Evolutionary conservation across 441 rosid species (phyloP).

Genomic region (Adansonia gregorii): DNA sequence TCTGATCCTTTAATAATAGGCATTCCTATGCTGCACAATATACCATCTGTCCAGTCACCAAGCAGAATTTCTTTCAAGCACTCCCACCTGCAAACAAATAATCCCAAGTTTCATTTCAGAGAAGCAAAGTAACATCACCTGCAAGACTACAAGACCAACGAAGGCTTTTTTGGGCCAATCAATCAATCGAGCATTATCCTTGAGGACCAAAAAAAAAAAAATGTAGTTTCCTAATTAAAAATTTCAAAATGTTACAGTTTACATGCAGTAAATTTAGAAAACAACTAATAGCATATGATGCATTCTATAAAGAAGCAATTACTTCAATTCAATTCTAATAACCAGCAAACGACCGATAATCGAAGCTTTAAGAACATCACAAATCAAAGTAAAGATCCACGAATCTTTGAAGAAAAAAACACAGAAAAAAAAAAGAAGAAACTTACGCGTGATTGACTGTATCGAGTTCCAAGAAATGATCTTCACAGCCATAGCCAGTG

Average conservation of each 20-base stretch:
- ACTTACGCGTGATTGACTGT: conserved; percentile 76
- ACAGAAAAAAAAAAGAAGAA: neutral
- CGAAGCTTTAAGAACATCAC: neutral
- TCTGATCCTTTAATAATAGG: conserved; percentile 86
- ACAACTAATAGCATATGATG: neutral
- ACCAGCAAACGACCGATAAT: neutral
- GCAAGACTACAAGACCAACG: neutral
- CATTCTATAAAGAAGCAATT: neutral
- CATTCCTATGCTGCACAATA: conserved; percentile 95
- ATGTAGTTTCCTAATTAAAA: neutral
- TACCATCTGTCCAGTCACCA: conserved; percentile 84
- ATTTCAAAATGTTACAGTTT: neutral
- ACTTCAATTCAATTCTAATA: conserved; percentile 2
- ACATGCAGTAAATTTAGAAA: neutral
- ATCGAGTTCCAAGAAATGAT: conserved; percentile 93
- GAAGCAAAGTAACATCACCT: neutral
- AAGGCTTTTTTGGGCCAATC: neutral
- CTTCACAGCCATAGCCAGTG: conserved; percentile 97
- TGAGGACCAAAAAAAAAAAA: neutral
- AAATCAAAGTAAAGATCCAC: neutral
- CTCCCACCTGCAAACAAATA: conserved; percentile 72
- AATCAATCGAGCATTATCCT: conserved; percentile 9
- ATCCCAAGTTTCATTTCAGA: conserved; percentile 10
- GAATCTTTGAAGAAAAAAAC: neutral
- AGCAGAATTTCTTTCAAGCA: conserved; percentile 81